These are phyloP conservation scores for Helicostylum pulchrum DNA, from an alignment of 192 early-diverging fungal genomes.

Conservation along the genomic window DNA sequence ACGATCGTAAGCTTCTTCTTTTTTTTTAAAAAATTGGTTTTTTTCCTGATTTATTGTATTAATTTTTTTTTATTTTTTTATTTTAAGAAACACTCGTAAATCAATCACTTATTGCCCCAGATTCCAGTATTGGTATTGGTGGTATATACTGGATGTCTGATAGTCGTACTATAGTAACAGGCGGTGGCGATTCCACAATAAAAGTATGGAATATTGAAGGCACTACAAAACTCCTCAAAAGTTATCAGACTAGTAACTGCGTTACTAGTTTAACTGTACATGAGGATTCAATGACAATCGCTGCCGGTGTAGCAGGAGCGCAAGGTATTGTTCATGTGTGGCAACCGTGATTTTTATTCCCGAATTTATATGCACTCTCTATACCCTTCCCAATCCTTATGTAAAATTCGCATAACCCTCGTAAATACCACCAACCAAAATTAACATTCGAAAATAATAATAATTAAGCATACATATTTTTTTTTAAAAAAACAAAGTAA, in stretches of 20 bases:
- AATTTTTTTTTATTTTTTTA: neutral
- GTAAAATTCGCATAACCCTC: neutral
- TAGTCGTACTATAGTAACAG: conserved; percentile 14
- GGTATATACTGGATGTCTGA: conserved; percentile 22
- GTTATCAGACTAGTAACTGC: conserved; percentile 15
- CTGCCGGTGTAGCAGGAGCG: conserved; percentile 28
- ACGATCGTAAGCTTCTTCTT: conserved; percentile 11
- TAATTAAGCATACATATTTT: too few species aligned
- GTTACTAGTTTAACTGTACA: conserved; percentile 23
- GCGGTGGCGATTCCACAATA: conserved; percentile 23
- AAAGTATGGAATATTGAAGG: conserved; percentile 22
- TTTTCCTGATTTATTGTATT: too few species aligned
- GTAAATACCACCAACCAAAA: neutral
- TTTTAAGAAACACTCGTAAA: neutral
- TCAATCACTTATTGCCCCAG: neutral
- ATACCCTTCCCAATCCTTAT: neutral
- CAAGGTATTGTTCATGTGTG: conserved; percentile 25
- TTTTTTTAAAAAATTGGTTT: neutral
- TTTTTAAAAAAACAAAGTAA: too few species aligned
- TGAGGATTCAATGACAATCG: conserved; percentile 14
- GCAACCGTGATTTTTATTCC: conserved; percentile 10
- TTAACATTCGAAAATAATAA: neutral
- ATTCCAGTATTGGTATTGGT: conserved; percentile 21
- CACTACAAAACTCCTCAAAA: neutral
- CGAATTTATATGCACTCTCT: neutral